Base-by-base conservation (phyloP, 1,139 yeast genomes). In the Blastobotrys serpentis region DNA sequence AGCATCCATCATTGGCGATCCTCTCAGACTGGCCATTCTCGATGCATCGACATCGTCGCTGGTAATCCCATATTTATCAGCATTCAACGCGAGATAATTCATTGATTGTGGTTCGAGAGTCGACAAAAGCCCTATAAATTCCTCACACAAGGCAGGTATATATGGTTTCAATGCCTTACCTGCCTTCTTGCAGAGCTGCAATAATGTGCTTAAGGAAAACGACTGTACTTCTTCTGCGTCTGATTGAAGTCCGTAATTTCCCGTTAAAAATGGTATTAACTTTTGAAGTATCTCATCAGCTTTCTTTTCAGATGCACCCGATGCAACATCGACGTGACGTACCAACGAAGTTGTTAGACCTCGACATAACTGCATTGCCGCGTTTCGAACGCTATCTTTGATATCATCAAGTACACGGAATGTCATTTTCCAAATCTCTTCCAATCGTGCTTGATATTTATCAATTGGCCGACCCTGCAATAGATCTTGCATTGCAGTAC, bases 331-430 rank as follows among this genome's bases (percentile, higher is more conserved):
- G 14, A 85, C 76, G 33, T 78, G 75, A 42, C 81, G 74, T 1
- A 83, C 79, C 56, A 90, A 71, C 2, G 79, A 73, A 11, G 81
- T 76, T 0, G 95, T 81, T 36, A 92, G 71, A 4, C 78, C 74
- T 55, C 82, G 78, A 0, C 96, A 82, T 29, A 92, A 71, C 42
- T 75, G 78, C 45, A 76, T 68, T 8, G 95, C 98, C 47, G 88
- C 95, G 50, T 79, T 79, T 44, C 98, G 75, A 3, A 92, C 98
- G 68, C 95, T 86, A 44, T 88, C 97, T 63, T 92, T 92, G 51
- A 92, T 88, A 69, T 92, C 98, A 68, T 92, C 98, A 78, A 90
- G 80, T 0, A 81, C 79, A 61, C 98, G 77, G 70, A 92, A 90
- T 48, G 94, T 82, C 86, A 86, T 82, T 4, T 77, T 74, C 98